These are phyloP conservation scores for Ustilago tritici DNA, from an alignment of 1,284 basidiomycete species.

Conservation along the genomic window DNA sequence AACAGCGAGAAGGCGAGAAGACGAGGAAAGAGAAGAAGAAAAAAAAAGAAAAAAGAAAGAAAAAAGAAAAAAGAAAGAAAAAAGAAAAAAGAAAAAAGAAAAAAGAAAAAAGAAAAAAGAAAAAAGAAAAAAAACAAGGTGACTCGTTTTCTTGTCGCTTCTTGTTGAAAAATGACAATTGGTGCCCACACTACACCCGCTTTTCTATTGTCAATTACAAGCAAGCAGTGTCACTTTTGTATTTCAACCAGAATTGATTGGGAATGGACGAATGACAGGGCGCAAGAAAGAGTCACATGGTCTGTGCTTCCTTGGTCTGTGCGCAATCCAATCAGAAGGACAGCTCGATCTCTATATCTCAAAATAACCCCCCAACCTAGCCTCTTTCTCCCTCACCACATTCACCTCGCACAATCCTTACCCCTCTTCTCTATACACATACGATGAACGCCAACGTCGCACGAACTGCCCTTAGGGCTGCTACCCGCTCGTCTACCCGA, in stretches of 20 bases:
- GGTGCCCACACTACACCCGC: no score
- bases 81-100: slow-evolving; percentile 1
- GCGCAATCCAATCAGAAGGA: slow-evolving; percentile 1
- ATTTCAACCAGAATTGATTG: slow-evolving; percentile 31
- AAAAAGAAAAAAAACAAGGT: slow-evolving; percentile 8
- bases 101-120: background rate
- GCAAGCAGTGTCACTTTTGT: slow-evolving; percentile 10
- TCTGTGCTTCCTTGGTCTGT: slow-evolving; percentile 15
- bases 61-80: slow-evolving; percentile 6
- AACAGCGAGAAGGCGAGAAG: slow-evolving; percentile 4
- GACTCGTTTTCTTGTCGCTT: slow-evolving; percentile 17
- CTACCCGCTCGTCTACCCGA: slow-evolving; percentile 50
- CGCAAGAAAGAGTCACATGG: slow-evolving; percentile 37
- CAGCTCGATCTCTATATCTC: slow-evolving; percentile 7
- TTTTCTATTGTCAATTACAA: slow-evolving; percentile 11
- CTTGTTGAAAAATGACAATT: slow-evolving; percentile 9
- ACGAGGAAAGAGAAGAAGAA: no score
- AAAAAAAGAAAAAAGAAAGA: slow-evolving; percentile 7
- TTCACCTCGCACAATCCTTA: background rate
- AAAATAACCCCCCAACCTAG: background rate
- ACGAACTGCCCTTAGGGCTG: slow-evolving; percentile 53
- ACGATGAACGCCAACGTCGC: slow-evolving; percentile 57
- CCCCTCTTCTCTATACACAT: background rate
- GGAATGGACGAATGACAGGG: slow-evolving; percentile 26
- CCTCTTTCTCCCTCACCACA: slow-evolving; percentile 8